These are phyloP conservation scores for Aureobasidium uvarum DNA, from an alignment of 2,329 filamentous ascomycete genomes.

Conservation along the genomic window DNA sequence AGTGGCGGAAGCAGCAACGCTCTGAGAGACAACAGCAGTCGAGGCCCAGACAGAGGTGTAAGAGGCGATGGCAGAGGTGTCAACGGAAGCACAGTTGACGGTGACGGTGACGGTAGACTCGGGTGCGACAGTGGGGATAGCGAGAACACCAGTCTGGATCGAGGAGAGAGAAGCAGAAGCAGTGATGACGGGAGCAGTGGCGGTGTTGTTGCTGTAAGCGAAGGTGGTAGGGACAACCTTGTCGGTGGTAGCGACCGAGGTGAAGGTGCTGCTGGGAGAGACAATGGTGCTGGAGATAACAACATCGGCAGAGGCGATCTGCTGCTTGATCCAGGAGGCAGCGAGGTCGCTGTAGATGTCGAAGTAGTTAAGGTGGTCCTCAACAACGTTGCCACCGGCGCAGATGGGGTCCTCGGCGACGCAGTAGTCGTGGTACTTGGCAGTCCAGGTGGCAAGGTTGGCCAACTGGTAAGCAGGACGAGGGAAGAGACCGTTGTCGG, in stretches of 20 bases:
- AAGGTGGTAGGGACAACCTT: constrained; percentile 23
- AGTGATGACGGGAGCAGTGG: background rate
- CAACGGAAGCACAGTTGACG: constrained; percentile 14
- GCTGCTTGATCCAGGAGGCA: constrained; percentile 35
- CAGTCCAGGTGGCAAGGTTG: constrained; percentile 32
- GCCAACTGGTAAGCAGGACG: constrained; percentile 26
- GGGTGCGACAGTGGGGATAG: constrained; percentile 4
- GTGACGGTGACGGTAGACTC: constrained; percentile 1
- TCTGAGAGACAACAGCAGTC: constrained; percentile 19
- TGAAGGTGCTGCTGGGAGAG: constrained; percentile 28
- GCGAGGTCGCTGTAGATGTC: constrained; percentile 36
- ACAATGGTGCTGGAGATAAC: constrained; percentile 27
- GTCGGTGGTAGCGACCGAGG: constrained; percentile 25
- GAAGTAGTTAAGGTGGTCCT: constrained; percentile 44
- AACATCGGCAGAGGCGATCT: constrained; percentile 28
- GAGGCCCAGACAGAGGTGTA: constrained; percentile 24
- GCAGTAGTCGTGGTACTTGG: constrained; percentile 42
- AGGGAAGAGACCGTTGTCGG: constrained; percentile 29
- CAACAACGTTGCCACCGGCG: constrained; percentile 39
- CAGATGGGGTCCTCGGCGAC: constrained; percentile 44
- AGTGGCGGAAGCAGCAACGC: constrained; percentile 15
- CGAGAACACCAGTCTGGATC: background rate
- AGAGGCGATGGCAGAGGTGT: constrained; percentile 12
- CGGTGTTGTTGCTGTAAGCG: constrained; percentile 21
- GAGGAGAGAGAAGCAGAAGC: constrained; percentile 9